Percentiles rank a stretch among this genome's conserved stretches.
Conservation (phyloP, 2,329 filamentous ascomycete species). For the Hypocrella siamensis region DNA sequence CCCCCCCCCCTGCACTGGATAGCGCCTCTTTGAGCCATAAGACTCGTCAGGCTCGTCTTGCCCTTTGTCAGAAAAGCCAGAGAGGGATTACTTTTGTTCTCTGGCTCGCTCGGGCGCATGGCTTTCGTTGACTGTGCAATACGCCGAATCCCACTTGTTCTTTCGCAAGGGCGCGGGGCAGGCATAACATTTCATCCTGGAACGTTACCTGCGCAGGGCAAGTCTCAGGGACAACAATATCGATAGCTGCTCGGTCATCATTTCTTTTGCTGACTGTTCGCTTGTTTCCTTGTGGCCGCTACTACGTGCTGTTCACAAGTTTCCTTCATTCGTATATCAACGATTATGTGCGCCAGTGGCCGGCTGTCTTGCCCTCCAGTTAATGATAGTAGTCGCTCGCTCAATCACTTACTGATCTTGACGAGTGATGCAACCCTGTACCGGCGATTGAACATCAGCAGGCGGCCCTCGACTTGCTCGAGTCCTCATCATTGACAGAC, state of each 20-base stretch:
- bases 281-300: constrained; percentile 5
- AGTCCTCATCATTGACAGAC: constrained; percentile 20
- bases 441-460: constrained; percentile 18
- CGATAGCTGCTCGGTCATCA: constrained; percentile 5
- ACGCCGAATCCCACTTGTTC: constrained; percentile 4
- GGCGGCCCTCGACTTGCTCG: constrained; percentile 22
- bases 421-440: constrained; percentile 21
- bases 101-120: constrained; percentile 16
- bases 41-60: too few relatives aligned
- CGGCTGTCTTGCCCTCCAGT: constrained; percentile 13
- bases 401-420: constrained; percentile 15
- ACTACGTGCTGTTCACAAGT: too few relatives aligned
- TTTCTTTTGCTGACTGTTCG: constrained; percentile 5
- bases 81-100: constrained; percentile 25
- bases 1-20: constrained; percentile 9
- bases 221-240: constrained; percentile 8
- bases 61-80: constrained; percentile 19
- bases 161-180: too few relatives aligned
- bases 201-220: too few relatives aligned
- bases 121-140: constrained; percentile 15
- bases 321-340: constrained; percentile 2
- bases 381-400: constrained; percentile 15
- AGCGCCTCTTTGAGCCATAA: constrained; percentile 10
- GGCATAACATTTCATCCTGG: too few relatives aligned
- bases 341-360: constrained; percentile 22